These are phyloP conservation scores for Emydomyces testavorans DNA, from an alignment of 2,329 filamentous ascomycete species.

Conservation along the genomic window DNA sequence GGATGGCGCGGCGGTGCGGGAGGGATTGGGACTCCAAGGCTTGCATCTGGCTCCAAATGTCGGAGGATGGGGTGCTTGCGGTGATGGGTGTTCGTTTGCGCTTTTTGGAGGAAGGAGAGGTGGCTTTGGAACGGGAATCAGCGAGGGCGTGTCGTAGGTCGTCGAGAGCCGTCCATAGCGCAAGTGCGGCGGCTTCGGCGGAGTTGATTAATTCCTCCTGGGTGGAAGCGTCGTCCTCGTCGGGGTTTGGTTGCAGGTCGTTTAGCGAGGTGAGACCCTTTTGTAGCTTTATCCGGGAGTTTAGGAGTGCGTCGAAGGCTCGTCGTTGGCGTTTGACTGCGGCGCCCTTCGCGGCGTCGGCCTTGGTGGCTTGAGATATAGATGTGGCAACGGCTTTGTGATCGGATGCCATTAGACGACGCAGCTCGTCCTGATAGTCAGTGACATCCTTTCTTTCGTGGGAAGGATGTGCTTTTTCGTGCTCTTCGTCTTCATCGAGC, in stretches of 20 bases:
- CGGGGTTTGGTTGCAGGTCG: slow-evolving; percentile 55
- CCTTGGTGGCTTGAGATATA: slow-evolving; percentile 55
- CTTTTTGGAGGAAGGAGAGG: slow-evolving; percentile 25
- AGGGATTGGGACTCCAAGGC: slow-evolving; percentile 50
- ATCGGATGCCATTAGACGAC: slow-evolving; percentile 56
- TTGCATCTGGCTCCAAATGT: slow-evolving; percentile 63
- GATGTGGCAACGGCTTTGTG: slow-evolving; percentile 55
- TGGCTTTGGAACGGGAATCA: slow-evolving; percentile 27
- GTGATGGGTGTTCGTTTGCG: slow-evolving; percentile 41
- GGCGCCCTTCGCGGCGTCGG: slow-evolving; percentile 71
- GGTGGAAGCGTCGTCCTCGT: slow-evolving; percentile 31
- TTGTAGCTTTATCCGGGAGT: slow-evolving; percentile 82
- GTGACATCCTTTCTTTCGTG: slow-evolving; percentile 20
- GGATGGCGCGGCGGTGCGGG: slow-evolving; percentile 54
- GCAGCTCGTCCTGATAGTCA: slow-evolving; percentile 47
- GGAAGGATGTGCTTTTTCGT: slow-evolving; percentile 21
- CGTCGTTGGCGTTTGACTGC: slow-evolving; percentile 79
- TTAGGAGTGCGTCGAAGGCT: slow-evolving; percentile 77
- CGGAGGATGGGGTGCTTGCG: slow-evolving; percentile 43
- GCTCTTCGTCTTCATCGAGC: slow-evolving; percentile 20
- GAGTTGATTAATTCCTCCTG: slow-evolving; percentile 50
- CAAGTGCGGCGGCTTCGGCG: slow-evolving; percentile 74
- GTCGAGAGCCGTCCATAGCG: slow-evolving; percentile 63
- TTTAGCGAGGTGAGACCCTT: slow-evolving; percentile 66
- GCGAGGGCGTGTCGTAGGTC: slow-evolving; percentile 33